A percentile compares a stretch with the other conserved stretches of the same genome.
Evolutionary conservation across 164 flowering plant species (phyloP).

Genomic region (Tinospora cordifolia): DNA sequence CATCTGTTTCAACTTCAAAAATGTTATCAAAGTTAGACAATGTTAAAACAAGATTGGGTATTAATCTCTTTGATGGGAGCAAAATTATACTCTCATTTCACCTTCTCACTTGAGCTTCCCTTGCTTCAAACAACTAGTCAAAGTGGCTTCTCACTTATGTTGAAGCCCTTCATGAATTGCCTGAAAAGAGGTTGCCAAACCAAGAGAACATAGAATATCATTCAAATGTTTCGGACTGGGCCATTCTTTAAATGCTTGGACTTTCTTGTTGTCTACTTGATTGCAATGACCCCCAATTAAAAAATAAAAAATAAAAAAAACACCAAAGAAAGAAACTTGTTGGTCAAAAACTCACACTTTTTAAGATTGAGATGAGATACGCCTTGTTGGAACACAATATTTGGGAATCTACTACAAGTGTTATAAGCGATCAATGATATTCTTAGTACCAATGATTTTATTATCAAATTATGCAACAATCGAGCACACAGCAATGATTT

Average conservation of each 20-base stretch:
- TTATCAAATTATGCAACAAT: conserved; percentile 1
- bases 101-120: neutral
- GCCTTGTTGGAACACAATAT: too few species aligned
- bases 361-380: too few species aligned
- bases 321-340: too few species aligned
- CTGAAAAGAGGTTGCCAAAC: neutral
- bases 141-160: neutral
- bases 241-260: neutral
- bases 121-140: neutral
- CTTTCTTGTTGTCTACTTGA: neutral
- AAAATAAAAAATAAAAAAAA: too few species aligned
- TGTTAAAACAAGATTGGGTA: neutral
- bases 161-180: neutral
- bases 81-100: neutral
- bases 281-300: too few species aligned
- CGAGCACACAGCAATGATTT: too few species aligned
- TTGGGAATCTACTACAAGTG: too few species aligned
- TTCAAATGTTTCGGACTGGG: neutral
- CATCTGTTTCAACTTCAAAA: neutral
- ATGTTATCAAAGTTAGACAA: neutral
- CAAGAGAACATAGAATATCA: neutral
- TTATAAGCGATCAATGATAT: too few species aligned
- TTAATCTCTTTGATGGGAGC: neutral
- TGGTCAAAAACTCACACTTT: too few species aligned
- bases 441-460: too few species aligned